phyloP scores from a whole-genome alignment of 352 stramenopile genomes.

The Phytophthora cactorum region DNA sequence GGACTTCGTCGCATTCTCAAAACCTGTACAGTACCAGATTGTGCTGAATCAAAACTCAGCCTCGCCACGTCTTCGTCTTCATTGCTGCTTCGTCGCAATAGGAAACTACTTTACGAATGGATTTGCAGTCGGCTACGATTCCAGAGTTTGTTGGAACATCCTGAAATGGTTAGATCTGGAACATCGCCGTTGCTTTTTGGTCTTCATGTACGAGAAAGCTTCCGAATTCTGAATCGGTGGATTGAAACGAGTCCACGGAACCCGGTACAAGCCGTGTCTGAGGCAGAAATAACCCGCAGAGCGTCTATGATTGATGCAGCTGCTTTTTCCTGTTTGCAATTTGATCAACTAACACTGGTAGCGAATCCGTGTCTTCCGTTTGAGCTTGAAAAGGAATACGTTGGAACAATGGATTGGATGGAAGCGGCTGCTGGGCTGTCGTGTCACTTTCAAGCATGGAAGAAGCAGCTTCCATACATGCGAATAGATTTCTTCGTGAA shows the following conservation, averaged over 20 bases:
- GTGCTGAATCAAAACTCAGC: conserved; percentile 13
- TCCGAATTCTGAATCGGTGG: conserved; percentile 63
- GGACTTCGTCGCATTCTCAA: conserved; percentile 45
- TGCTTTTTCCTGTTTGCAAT: conserved; percentile 52
- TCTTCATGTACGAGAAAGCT: conserved; percentile 57
- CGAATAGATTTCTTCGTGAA: conserved; percentile 52
- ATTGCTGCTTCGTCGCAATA: conserved; percentile 51
- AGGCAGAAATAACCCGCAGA: conserved; percentile 34
- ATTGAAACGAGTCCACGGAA: conserved; percentile 53
- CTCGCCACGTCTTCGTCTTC: conserved; percentile 26
- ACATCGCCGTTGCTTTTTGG: conserved; percentile 49
- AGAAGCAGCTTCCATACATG: conserved; percentile 34
- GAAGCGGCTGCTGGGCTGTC: conserved; percentile 13
- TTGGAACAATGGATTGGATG: conserved; percentile 46
- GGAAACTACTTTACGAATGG: conserved; percentile 55
- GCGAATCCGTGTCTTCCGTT: conserved; percentile 31
- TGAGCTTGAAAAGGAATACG: conserved; percentile 36
- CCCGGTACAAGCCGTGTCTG: conserved; percentile 38
- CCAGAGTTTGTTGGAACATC: conserved; percentile 69
- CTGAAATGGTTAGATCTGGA: conserved; percentile 40
- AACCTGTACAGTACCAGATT: not conserved
- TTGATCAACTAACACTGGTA: conserved; percentile 67
- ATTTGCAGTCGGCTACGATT: conserved; percentile 58
- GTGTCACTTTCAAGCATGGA: conserved; percentile 1
- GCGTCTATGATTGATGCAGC: conserved; percentile 39